These are phyloP conservation scores for Ascosphaera apis DNA, from an alignment of 2,329 filamentous ascomycete genomes.

Conservation along the genomic window DNA sequence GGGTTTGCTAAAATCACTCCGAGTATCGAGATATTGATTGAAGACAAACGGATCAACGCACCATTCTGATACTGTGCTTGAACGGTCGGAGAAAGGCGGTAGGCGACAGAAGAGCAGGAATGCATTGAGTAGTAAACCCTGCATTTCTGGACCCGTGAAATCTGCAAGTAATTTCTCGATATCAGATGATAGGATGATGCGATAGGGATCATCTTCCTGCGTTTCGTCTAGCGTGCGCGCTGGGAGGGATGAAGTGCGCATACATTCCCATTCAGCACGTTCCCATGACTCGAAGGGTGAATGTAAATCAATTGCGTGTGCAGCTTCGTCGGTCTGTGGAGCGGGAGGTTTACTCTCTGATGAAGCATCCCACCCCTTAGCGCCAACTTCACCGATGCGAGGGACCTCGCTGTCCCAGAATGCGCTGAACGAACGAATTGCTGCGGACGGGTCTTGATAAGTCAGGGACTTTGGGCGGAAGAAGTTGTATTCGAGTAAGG, in stretches of 20 bases:
- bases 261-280: constrained; percentile 29
- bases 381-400: constrained; percentile 50
- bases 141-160: constrained; percentile 12
- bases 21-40: constrained; percentile 16
- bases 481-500: constrained; percentile 47
- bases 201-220: constrained; percentile 58
- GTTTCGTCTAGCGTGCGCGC: constrained; percentile 53
- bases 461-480: constrained; percentile 26
- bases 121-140: constrained; percentile 36
- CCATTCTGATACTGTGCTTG: constrained; percentile 15
- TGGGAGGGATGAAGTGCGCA: constrained; percentile 32
- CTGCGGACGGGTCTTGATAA: constrained; percentile 4
- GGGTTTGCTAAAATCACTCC: constrained; percentile 7
- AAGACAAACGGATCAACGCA: constrained; percentile 31
- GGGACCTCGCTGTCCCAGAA: constrained; percentile 78
- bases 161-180: constrained; percentile 36
- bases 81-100: constrained; percentile 26
- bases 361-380: constrained; percentile 41
- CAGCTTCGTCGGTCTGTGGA: constrained; percentile 8
- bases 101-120: constrained; percentile 47
- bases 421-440: constrained; percentile 30
- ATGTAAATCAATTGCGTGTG: constrained; percentile 7
- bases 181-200: constrained; percentile 61
- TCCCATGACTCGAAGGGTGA: constrained; percentile 23
- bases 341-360: constrained; percentile 13